Conservation (phyloP, 805 yeast genomes). For the Pichia deserticola region DNA sequence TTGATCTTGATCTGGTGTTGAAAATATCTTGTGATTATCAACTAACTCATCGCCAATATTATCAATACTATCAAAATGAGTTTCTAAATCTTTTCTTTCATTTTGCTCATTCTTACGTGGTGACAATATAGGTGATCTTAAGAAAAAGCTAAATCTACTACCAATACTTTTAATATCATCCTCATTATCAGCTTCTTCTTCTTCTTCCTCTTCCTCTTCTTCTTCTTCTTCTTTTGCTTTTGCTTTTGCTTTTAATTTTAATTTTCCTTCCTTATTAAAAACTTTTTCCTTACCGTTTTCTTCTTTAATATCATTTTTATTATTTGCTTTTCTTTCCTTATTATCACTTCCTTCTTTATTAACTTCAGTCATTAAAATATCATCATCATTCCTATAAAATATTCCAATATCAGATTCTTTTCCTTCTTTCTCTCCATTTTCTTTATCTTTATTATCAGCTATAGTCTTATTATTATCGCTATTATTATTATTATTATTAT, state of each 20-base stretch:
- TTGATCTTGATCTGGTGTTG: not conserved
- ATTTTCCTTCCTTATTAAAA: not conserved
- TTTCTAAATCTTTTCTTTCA: not conserved
- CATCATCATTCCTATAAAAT: not conserved
- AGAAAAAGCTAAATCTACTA: constrained; percentile 6
- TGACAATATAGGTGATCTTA: constrained; percentile 5
- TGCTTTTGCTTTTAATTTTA: no score
- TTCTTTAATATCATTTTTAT: constrained; percentile 1
- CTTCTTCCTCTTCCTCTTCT: not conserved
- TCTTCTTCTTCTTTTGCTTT: not conserved
- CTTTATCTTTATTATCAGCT: not conserved
- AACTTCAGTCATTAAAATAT: not conserved
- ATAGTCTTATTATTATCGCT: not conserved
- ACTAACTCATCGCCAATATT: no score
- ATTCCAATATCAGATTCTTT: not conserved
- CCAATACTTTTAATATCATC: constrained; percentile 4
- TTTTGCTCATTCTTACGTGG: not conserved
- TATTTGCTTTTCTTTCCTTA: not conserved
- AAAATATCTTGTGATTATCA: no score
- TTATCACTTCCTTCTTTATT: no score
- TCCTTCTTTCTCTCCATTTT: not conserved
- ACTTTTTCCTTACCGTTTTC: not conserved
- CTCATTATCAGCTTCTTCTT: not conserved
- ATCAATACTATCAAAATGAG: no score
- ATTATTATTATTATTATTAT: not conserved